Evolutionary conservation across 2,329 filamentous ascomycete species (phyloP).

Genomic region (Xylaria sp.): DNA sequence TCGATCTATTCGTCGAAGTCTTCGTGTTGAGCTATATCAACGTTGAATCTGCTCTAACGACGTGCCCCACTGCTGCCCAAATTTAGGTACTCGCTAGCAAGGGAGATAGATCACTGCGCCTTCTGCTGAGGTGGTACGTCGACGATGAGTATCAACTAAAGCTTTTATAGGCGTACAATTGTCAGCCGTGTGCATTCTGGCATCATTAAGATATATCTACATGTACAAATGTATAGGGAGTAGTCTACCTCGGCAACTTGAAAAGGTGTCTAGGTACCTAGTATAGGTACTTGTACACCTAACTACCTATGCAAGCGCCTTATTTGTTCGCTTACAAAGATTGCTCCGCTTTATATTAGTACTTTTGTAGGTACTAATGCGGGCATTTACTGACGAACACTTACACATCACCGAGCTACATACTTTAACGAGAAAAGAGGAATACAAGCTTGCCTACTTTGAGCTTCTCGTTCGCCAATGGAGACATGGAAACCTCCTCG

Average conservation of each 20-base stretch:
- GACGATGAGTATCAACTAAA: too few species aligned
- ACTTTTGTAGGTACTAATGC: not conserved
- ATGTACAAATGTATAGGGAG: too few species aligned
- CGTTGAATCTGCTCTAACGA: too few species aligned
- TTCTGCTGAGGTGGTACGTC: too few species aligned
- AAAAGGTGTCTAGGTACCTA: not conserved
- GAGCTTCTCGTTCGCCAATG: not conserved
- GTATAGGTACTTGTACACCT: not conserved
- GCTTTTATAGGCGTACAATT: not conserved
- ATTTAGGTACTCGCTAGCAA: not conserved
- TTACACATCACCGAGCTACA: conserved; percentile 7
- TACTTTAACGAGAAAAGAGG: not conserved
- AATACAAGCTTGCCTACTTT: not conserved
- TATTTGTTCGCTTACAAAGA: conserved; percentile 7
- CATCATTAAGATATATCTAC: too few species aligned
- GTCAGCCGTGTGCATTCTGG: not conserved
- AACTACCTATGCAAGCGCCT: not conserved
- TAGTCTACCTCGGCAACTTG: not conserved
- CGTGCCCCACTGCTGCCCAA: not conserved
- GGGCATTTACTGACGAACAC: conserved; percentile 3
- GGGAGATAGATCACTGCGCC: not conserved
- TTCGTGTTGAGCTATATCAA: not conserved
- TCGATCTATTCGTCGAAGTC: not conserved
- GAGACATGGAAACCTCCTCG: not conserved
- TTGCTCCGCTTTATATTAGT: not conserved